Conservation (phyloP, 352 stramenopile species). For the Globisporangium mamillatum region DNA sequence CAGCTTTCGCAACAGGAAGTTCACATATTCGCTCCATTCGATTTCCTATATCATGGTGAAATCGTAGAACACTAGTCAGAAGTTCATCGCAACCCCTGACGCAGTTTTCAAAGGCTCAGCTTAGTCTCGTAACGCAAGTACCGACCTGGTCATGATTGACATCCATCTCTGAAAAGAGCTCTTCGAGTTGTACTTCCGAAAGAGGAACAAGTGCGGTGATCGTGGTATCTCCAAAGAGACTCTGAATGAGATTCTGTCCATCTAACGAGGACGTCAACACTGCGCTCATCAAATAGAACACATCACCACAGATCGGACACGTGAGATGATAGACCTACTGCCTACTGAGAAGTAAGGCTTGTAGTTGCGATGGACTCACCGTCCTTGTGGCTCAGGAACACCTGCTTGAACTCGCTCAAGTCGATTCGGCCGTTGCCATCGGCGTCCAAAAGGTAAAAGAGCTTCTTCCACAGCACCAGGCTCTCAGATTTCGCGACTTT, state of each 20-base stretch:
- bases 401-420: conserved; percentile 46
- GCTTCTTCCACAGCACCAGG: conserved; percentile 56
- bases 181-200: conserved; percentile 20
- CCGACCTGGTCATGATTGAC: conserved; percentile 45
- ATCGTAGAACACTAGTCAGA: not conserved
- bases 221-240: conserved; percentile 23
- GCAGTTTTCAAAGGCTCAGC: no score
- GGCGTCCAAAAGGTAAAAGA: conserved; percentile 64
- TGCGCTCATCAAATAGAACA: conserved; percentile 12
- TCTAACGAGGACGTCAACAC: conserved; percentile 35
- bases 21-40: conserved; percentile 60
- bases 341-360: not conserved
- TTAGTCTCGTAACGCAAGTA: no score
- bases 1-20: conserved; percentile 34
- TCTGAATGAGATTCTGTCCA: conserved; percentile 36
- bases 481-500: conserved; percentile 18
- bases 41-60: conserved; percentile 26
- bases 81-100: no score
- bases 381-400: conserved; percentile 37
- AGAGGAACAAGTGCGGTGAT: not conserved
- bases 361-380: conserved; percentile 21
- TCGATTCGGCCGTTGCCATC: conserved; percentile 58
- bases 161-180: conserved; percentile 52
- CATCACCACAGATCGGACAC: not conserved
- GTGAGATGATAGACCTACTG: not conserved